Percentiles rank a stretch among this genome's conserved stretches.
phyloP scores from a whole-genome alignment of 306 rosid species.

The Abrus pulchellus region DNA sequence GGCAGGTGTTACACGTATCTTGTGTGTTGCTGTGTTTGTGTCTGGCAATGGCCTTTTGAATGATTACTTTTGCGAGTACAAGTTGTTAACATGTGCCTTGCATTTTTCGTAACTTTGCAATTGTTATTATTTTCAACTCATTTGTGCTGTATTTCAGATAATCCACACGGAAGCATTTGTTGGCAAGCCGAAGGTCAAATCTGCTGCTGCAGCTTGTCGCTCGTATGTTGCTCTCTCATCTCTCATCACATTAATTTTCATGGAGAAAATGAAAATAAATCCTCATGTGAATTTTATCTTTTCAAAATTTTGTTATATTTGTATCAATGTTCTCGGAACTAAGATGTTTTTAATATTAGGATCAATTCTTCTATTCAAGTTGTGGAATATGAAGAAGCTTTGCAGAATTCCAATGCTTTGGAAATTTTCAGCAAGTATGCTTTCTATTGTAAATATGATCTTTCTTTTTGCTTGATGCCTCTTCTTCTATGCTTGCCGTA shows the following conservation, averaged over 20 bases:
- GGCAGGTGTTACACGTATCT: background rate
- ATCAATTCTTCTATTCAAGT: constrained; percentile 83
- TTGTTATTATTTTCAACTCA: constrained; percentile 1
- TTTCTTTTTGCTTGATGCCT: constrained; percentile 11
- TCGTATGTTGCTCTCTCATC: constrained; percentile 60
- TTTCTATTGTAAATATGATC: constrained; percentile 35
- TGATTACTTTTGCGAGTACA: constrained; percentile 18
- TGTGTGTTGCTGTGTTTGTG: constrained; percentile 27
- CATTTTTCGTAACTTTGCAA: background rate
- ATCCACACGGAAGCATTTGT: constrained; percentile 88
- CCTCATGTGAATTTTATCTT: background rate
- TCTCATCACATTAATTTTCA: constrained; percentile 15
- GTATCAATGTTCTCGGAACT: constrained; percentile 41
- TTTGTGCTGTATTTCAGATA: constrained; percentile 58
- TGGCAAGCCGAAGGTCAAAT: constrained; percentile 93
- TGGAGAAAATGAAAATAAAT: constrained; percentile 6
- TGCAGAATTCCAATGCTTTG: constrained; percentile 85
- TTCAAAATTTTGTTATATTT: constrained; percentile 32
- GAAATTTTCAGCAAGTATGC: constrained; percentile 89
- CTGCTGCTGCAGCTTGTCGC: constrained; percentile 88
- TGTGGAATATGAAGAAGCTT: constrained; percentile 86
- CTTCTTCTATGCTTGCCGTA: constrained; percentile 7
- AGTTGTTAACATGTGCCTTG: constrained; percentile 18
- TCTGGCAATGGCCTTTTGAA: background rate
- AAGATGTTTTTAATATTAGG: constrained; percentile 56